phyloP scores from a whole-genome alignment of 441 rosid genomes.

The Melastoma candidum region DNA sequence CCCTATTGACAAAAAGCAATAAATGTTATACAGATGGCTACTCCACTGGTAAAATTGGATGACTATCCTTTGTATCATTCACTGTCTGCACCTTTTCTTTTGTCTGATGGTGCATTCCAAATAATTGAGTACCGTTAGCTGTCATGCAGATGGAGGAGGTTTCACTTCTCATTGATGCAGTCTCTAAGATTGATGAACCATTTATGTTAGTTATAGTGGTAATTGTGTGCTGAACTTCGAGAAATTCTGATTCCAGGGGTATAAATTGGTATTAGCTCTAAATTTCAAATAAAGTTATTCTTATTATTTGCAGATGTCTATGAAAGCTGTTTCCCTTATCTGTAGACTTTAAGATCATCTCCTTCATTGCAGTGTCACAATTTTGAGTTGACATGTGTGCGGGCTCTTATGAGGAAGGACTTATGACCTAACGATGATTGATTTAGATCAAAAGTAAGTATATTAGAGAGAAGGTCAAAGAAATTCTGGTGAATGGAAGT shows the following conservation, averaged over 20 bases:
- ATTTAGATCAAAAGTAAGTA: too few relatives aligned
- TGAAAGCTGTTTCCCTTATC: conserved; percentile 18
- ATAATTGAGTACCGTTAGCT: conserved; percentile 26
- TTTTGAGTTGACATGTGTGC: not conserved
- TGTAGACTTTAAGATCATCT: conserved; percentile 13
- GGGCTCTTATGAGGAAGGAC: not conserved
- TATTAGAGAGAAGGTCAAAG: too few relatives aligned
- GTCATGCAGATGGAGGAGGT: conserved; percentile 83
- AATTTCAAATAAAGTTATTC: conserved; percentile 36
- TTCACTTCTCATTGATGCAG: conserved; percentile 81
- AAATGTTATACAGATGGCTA: conserved; percentile 67
- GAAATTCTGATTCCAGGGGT: conserved; percentile 95
- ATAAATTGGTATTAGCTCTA: conserved; percentile 91
- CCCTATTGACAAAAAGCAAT: conserved; percentile 49
- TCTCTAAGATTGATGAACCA: conserved; percentile 90
- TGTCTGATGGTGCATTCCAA: conserved; percentile 19
- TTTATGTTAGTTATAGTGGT: conserved; percentile 97
- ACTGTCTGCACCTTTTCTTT: conserved; percentile 3
- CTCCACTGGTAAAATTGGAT: conserved; percentile 55
- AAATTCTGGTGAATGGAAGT: too few relatives aligned
- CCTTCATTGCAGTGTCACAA: not conserved
- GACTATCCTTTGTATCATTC: conserved; percentile 35
- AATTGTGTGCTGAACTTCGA: conserved; percentile 97
- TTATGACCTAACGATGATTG: not conserved
- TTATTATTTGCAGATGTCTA: conserved; percentile 2